Evolutionary conservation across 2,329 filamentous ascomycete genomes (phyloP).

Genomic region (Fusarium anguioides): DNA sequence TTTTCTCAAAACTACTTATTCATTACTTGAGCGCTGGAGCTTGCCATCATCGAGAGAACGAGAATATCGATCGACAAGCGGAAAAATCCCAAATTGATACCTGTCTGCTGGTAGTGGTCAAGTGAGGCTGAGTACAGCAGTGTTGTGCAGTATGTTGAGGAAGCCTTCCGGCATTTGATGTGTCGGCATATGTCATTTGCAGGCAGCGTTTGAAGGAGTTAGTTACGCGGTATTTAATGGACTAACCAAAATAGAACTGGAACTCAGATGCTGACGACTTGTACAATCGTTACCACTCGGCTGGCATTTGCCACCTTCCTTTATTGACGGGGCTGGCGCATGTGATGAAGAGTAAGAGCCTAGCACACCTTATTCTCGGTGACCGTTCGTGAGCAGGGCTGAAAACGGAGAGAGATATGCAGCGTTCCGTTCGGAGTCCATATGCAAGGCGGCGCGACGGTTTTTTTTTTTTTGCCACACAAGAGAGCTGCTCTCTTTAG

Average conservation of each 20-base stretch:
- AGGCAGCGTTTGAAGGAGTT: background rate
- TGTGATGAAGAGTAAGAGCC: constrained; percentile 19
- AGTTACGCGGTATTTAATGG: background rate
- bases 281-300: background rate
- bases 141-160: background rate
- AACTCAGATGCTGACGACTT: constrained; percentile 10
- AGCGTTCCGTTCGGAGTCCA: constrained; percentile 12
- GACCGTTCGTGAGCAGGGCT: constrained; percentile 28
- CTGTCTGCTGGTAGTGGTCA: background rate
- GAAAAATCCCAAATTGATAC: background rate
- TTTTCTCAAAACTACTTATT: constrained; percentile 3
- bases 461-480: constrained; percentile 20
- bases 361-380: background rate
- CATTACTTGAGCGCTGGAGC: background rate
- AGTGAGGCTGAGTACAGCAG: background rate
- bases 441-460: constrained; percentile 2
- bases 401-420: constrained; percentile 13
- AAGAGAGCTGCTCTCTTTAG: constrained; percentile 4
- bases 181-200: constrained; percentile 16
- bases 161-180: constrained; percentile 10
- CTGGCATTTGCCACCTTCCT: constrained; percentile 24
- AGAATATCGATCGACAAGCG: background rate
- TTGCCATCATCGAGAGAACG: background rate
- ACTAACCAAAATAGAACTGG: constrained; percentile 16
- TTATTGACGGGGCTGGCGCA: constrained; percentile 6